Evolutionary conservation across 2,329 filamentous ascomycete genomes (phyloP).

Genomic region (Pseudogymnoascus sp.): DNA sequence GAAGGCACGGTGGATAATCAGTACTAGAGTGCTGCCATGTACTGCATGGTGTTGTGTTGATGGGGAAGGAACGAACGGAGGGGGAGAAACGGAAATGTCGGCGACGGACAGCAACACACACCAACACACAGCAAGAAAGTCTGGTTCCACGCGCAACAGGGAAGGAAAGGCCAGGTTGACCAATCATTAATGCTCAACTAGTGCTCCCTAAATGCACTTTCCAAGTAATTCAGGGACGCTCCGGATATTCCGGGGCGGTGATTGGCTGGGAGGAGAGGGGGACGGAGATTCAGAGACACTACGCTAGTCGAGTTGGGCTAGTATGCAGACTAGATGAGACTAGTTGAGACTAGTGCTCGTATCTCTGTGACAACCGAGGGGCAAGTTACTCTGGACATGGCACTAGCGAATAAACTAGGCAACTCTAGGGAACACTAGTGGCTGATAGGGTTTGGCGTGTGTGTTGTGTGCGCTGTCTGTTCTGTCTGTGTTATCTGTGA

Average conservation of each 20-base stretch:
- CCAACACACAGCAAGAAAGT: neutral
- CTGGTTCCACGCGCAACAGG: neutral
- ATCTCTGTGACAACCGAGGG: constrained; percentile 6
- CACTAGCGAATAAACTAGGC: neutral
- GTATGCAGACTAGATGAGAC: too few relatives aligned
- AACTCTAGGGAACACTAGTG: neutral
- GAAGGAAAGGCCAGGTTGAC: neutral
- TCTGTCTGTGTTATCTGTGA: neutral
- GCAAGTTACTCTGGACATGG: neutral
- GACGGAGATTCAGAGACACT: neutral
- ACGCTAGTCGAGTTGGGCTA: too few relatives aligned
- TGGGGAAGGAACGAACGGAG: neutral
- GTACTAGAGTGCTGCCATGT: too few relatives aligned
- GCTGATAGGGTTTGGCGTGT: neutral
- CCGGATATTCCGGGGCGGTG: neutral
- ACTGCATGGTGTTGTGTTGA: neutral
- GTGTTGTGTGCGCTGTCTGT: neutral
- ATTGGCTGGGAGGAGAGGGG: neutral
- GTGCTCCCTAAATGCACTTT: neutral
- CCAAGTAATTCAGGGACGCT: neutral
- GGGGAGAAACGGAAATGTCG: neutral
- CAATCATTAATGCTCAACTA: neutral
- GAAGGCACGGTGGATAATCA: constrained; percentile 5
- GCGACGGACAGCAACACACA: neutral
- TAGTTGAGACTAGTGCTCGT: neutral